These are phyloP conservation scores for Phytophthora colocasiae DNA, from an alignment of 352 stramenopile species.

Conservation along the genomic window DNA sequence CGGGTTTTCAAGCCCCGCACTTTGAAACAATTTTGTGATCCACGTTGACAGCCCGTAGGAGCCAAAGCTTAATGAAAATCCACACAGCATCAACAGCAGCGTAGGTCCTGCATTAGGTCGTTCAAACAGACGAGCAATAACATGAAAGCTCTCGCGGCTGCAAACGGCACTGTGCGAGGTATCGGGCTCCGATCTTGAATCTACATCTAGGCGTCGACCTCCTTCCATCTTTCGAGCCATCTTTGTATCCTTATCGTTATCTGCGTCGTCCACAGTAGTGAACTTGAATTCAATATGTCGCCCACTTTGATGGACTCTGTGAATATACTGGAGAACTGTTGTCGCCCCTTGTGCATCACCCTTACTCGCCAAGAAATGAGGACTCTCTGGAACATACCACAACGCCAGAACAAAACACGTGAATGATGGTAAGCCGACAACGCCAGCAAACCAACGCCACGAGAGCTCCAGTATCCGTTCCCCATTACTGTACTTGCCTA, in stretches of 20 bases:
- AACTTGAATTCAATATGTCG: constrained; percentile 77
- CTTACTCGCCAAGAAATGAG: constrained; percentile 77
- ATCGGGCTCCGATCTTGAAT: constrained; percentile 4
- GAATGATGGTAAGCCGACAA: constrained; percentile 79
- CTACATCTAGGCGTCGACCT: background rate
- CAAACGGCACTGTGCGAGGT: constrained; percentile 41
- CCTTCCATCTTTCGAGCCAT: constrained; percentile 24
- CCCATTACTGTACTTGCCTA: constrained; percentile 67
- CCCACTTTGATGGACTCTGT: constrained; percentile 50
- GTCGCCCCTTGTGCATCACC: constrained; percentile 61
- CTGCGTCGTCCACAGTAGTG: constrained; percentile 53
- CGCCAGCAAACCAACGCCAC: constrained; percentile 85
- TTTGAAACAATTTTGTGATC: constrained; percentile 94
- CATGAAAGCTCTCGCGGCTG: constrained; percentile 64
- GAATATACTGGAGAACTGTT: constrained; percentile 72
- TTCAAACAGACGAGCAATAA: constrained; percentile 61
- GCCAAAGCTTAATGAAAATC: constrained; percentile 85
- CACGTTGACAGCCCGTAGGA: constrained; percentile 94
- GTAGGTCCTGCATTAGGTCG: constrained; percentile 50
- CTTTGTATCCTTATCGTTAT: constrained; percentile 22
- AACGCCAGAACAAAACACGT: constrained; percentile 69
- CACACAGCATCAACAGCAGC: constrained; percentile 72
- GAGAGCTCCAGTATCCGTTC: constrained; percentile 73
- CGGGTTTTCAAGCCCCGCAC: constrained; percentile 84
- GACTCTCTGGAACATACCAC: constrained; percentile 84